Conservation (phyloP, 371 early-diverging fungal genomes). For the Rhizopus stolonifer region DNA sequence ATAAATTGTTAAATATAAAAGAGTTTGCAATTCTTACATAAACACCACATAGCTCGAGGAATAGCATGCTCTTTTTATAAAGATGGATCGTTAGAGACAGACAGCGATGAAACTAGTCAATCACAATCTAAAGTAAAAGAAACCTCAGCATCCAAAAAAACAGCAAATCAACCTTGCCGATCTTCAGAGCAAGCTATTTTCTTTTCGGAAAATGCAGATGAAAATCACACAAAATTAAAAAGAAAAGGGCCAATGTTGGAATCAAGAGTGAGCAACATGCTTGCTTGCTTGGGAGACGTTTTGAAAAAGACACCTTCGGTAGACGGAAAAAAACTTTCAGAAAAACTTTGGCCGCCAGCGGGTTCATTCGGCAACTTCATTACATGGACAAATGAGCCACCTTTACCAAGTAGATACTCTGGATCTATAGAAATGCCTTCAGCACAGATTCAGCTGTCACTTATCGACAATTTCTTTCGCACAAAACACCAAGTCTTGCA, state of each 20-base stretch:
- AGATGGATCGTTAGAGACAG: slow-evolving; percentile 23
- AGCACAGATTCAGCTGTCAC: slow-evolving; percentile 23
- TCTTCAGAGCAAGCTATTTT: slow-evolving; percentile 4
- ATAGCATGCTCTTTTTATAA: slow-evolving; percentile 26
- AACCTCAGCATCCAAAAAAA: not conserved
- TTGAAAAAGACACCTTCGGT: slow-evolving; percentile 1
- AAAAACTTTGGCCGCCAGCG: not conserved
- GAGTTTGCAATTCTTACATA: too few relatives aligned
- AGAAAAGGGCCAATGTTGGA: slow-evolving; percentile 23
- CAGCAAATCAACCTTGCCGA: not conserved
- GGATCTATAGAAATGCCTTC: slow-evolving; percentile 34
- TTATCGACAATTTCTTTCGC: slow-evolving; percentile 30
- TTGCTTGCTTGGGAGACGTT: slow-evolving; percentile 1
- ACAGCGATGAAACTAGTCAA: not conserved
- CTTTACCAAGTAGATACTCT: slow-evolving; percentile 25
- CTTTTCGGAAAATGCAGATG: slow-evolving; percentile 15
- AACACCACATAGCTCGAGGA: not conserved
- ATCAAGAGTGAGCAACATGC: slow-evolving; percentile 19
- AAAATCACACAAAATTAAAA: slow-evolving; percentile 19
- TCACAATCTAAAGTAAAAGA: not conserved
- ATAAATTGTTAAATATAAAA: not conserved
- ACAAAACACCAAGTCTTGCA: slow-evolving; percentile 10
- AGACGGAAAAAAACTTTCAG: not conserved
- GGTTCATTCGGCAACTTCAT: slow-evolving; percentile 17
- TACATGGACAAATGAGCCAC: slow-evolving; percentile 23